These are phyloP conservation scores for Acarospora socialis DNA, from an alignment of 2,329 filamentous ascomycete genomes.

Conservation along the genomic window DNA sequence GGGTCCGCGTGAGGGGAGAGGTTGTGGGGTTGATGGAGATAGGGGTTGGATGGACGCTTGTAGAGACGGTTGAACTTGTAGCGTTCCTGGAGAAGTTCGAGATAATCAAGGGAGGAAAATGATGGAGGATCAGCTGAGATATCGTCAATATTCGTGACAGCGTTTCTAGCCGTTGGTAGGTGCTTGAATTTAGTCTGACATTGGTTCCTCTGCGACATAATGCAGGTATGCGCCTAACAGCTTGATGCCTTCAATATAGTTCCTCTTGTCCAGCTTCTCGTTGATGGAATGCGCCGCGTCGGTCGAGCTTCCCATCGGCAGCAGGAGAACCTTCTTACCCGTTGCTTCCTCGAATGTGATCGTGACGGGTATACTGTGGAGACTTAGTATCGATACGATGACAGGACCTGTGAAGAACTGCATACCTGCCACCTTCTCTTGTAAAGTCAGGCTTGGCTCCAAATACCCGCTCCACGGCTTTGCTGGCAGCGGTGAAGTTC, in stretches of 20 bases:
- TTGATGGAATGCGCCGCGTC: constrained; percentile 97
- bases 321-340: constrained; percentile 87
- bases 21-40: no score
- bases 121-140: no score
- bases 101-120: no score
- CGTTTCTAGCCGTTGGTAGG: no score
- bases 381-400: constrained; percentile 1
- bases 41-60: no score
- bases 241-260: constrained; percentile 98
- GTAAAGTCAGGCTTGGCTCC: constrained; percentile 89
- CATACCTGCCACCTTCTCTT: constrained; percentile 77
- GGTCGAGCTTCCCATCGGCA: constrained; percentile 95
- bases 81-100: no score
- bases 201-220: constrained; percentile 84
- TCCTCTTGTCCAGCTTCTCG: constrained; percentile 91
- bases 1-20: no score
- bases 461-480: constrained; percentile 94
- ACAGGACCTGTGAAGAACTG: constrained; percentile 11
- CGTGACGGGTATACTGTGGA: constrained; percentile 78
- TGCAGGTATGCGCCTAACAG: constrained; percentile 87
- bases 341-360: constrained; percentile 95
- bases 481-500: constrained; percentile 91
- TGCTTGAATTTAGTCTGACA: no score
- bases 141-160: no score
- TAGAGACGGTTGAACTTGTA: no score